These are phyloP conservation scores for Aspergillus fructus DNA, from an alignment of 2,329 filamentous ascomycete species.

Conservation along the genomic window DNA sequence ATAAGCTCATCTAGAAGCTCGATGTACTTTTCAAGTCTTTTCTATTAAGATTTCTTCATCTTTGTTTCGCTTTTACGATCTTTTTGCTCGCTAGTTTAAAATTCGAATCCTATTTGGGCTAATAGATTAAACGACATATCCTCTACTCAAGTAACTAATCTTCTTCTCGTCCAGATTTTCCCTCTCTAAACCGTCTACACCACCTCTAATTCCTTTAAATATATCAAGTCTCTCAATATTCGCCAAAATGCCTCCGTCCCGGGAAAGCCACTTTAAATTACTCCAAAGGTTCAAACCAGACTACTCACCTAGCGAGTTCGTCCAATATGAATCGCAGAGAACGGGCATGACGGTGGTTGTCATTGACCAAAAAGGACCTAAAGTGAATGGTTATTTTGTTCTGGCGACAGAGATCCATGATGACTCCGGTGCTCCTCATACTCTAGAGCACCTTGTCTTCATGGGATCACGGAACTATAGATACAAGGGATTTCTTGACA, in stretches of 20 bases:
- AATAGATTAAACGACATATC: neutral
- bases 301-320: conserved; percentile 84
- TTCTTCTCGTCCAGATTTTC: conserved; percentile 19
- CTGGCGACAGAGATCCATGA: conserved; percentile 97
- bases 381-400: conserved; percentile 90
- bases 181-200: conserved; percentile 21
- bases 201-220: conserved; percentile 10
- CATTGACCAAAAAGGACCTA: conserved; percentile 90
- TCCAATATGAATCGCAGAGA: conserved; percentile 91
- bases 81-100: conserved; percentile 6
- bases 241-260: conserved; percentile 55
- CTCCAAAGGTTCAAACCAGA: conserved; percentile 84
- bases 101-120: neutral
- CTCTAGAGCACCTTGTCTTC: conserved; percentile 78
- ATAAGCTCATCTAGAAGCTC: neutral
- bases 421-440: conserved; percentile 89
- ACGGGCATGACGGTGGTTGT: conserved; percentile 95
- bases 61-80: neutral
- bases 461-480: conserved; percentile 92
- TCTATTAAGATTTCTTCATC: neutral
- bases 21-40: neutral
- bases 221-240: conserved; percentile 14
- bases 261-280: conserved; percentile 68
- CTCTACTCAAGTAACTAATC: neutral
- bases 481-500: conserved; percentile 94